Percentiles rank a stretch among this genome's conserved stretches.
Evolutionary conservation across 176 grass and related monocot genomes (phyloP).

Genomic region (Triticum monococcum): DNA sequence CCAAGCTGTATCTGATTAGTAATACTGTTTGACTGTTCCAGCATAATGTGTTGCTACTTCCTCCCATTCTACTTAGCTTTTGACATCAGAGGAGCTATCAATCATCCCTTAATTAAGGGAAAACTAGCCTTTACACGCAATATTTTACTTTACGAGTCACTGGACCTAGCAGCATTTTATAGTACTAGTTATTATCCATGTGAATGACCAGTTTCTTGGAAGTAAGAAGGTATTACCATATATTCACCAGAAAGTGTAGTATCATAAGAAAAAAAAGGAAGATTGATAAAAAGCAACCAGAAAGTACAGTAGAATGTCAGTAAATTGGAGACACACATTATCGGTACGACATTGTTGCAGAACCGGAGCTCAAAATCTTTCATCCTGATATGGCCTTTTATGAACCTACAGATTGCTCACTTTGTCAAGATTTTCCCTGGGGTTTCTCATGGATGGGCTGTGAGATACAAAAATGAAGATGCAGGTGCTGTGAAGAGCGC

Average conservation of each 20-base stretch:
- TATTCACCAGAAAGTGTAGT: not conserved
- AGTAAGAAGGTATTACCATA: not conserved
- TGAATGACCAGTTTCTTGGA: not conserved
- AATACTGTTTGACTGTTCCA: not conserved
- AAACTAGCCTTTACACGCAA: not conserved
- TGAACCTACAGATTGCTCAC: slow-evolving; percentile 36
- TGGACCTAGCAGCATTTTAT: not conserved
- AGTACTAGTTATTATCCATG: not conserved
- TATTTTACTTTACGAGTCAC: not conserved
- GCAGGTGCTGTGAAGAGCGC: slow-evolving; percentile 46
- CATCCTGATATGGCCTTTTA: not conserved
- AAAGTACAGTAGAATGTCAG: not conserved
- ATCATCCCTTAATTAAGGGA: not conserved
- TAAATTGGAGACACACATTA: not conserved
- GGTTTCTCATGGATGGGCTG: slow-evolving; percentile 61
- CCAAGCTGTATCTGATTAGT: not conserved
- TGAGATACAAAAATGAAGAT: slow-evolving; percentile 50
- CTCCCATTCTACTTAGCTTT: not conserved
- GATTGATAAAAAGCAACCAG: too few species aligned
- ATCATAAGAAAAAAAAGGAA: not conserved
- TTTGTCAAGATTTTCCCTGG: slow-evolving; percentile 75
- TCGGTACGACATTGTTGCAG: not conserved
- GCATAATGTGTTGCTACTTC: not conserved
- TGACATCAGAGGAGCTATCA: not conserved
- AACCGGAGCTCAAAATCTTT: not conserved